Percentiles rank a stretch among this genome's conserved stretches.
These are phyloP conservation scores for Passiflora organensis DNA, from an alignment of 345 rosid genomes.

Conservation along the genomic window DNA sequence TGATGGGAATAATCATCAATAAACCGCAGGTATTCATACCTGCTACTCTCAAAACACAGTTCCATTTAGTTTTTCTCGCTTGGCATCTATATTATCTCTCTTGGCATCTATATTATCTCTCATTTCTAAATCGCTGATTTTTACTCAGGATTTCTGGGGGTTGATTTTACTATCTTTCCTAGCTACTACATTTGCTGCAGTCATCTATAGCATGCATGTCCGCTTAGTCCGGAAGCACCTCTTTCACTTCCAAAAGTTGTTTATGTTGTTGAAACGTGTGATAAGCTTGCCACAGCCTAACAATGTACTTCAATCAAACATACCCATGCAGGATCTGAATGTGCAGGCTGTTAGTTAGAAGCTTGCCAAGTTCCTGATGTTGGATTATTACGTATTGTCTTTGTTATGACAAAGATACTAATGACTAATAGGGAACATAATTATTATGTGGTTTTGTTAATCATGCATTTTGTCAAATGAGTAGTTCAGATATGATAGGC, in stretches of 20 bases:
- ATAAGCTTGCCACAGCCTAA: no score
- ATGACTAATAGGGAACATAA: neutral
- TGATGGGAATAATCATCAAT: conserved; percentile 74
- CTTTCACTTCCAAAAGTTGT: conserved; percentile 31
- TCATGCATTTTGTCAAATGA: no score
- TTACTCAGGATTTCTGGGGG: conserved; percentile 71
- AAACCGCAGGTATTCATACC: conserved; percentile 47
- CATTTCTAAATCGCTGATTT: neutral
- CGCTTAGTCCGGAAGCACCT: conserved; percentile 58
- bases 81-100: neutral
- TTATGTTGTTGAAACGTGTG: neutral
- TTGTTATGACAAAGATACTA: neutral
- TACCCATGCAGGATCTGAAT: no score
- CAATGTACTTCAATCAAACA: no score
- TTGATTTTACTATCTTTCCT: conserved; percentile 47
- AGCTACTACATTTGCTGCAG: conserved; percentile 48
- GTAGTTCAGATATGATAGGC: no score
- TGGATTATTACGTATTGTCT: no score
- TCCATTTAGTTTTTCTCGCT: neutral
- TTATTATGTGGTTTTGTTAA: no score
- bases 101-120: neutral
- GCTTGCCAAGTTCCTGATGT: no score
- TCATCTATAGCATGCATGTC: conserved; percentile 48
- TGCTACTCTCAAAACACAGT: neutral
- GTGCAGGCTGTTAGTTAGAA: no score